These are phyloP conservation scores for Aspergillus fijiensis DNA, from an alignment of 2,329 filamentous ascomycete species.

Conservation along the genomic window DNA sequence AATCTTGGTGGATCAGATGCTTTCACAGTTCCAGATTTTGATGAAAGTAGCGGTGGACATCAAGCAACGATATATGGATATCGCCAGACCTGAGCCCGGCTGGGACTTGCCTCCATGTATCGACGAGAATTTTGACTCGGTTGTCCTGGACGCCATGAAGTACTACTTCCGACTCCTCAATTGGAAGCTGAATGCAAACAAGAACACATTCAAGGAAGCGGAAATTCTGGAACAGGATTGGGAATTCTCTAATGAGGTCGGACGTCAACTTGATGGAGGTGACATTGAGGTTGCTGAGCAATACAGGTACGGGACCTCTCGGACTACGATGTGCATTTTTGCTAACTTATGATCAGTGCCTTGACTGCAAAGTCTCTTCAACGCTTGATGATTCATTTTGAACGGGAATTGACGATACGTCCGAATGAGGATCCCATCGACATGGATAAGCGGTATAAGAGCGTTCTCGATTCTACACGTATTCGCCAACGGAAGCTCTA, in stretches of 20 bases:
- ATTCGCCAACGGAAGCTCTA: slow-evolving; percentile 95
- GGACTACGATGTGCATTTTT: background rate
- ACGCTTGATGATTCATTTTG: slow-evolving; percentile 85
- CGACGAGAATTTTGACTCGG: slow-evolving; percentile 90
- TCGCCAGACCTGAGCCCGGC: slow-evolving; percentile 82
- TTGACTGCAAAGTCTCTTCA: slow-evolving; percentile 90
- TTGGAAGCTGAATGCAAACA: slow-evolving; percentile 95
- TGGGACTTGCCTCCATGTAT: slow-evolving; percentile 97
- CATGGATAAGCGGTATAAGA: slow-evolving; percentile 97
- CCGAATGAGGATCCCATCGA: slow-evolving; percentile 80
- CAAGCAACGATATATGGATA: slow-evolving; percentile 81
- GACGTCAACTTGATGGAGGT: slow-evolving; percentile 84
- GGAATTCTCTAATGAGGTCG: slow-evolving; percentile 94
- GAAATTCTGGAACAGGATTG: slow-evolving; percentile 97
- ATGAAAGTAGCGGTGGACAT: slow-evolving; percentile 89
- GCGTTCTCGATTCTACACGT: slow-evolving; percentile 90
- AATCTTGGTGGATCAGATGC: slow-evolving; percentile 97
- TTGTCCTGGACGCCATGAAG: slow-evolving; percentile 87
- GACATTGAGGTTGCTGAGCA: slow-evolving; percentile 97
- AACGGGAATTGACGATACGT: slow-evolving; percentile 81
- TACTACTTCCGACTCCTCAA: slow-evolving; percentile 99
- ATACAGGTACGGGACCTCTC: slow-evolving; percentile 61
- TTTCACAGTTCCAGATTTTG: slow-evolving; percentile 90
- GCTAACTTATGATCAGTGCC: slow-evolving; percentile 52
- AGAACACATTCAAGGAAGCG: slow-evolving; percentile 98